A percentile compares a stretch with the other conserved stretches of the same genome.
Evolutionary conservation across 371 early-diverging fungal genomes (phyloP).

Genomic region (Fennellomyces sp.): DNA sequence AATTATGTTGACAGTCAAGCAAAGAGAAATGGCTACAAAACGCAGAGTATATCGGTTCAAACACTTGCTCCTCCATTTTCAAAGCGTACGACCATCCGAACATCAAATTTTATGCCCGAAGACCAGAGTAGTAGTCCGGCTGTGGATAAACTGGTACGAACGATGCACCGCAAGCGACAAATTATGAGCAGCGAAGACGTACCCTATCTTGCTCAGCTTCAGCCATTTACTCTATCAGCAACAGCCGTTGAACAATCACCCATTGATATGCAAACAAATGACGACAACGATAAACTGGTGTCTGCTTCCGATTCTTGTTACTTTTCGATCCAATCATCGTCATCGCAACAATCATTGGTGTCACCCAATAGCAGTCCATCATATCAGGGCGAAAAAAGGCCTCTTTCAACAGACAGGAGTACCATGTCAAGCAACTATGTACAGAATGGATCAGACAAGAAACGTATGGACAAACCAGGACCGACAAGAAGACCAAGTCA

Average conservation of each 20-base stretch:
- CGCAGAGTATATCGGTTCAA: neutral
- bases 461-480: no score
- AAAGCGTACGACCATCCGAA: neutral
- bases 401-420: neutral
- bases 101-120: neutral
- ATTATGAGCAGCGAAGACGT: neutral
- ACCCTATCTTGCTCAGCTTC: neutral
- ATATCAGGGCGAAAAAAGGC: neutral
- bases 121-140: neutral
- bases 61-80: slow-evolving; percentile 1
- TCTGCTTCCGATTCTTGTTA: slow-evolving; percentile 9
- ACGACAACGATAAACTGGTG: neutral
- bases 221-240: neutral
- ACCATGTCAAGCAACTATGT: no score
- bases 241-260: neutral
- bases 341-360: neutral
- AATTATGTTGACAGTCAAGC: no score
- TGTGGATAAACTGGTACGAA: neutral
- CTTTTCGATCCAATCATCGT: slow-evolving; percentile 4
- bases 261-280: no score
- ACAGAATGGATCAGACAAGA: no score
- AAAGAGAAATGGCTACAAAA: neutral
- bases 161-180: slow-evolving; percentile 1
- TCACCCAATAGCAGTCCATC: neutral
- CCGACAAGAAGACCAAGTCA: neutral